These are phyloP conservation scores for Quercus phellos DNA, from an alignment of 331 rosid species.

Conservation along the genomic window DNA sequence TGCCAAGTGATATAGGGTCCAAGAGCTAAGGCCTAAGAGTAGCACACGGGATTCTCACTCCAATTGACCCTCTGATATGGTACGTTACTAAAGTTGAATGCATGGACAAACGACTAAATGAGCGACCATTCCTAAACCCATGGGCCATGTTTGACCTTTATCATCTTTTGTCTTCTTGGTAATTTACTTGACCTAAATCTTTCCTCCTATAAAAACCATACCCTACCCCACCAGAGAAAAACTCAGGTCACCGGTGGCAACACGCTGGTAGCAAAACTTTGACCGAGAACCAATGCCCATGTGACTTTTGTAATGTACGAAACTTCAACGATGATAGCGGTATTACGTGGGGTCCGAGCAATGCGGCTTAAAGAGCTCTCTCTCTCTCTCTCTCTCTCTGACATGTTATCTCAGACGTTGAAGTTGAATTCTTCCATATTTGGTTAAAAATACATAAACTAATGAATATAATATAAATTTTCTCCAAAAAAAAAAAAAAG, in stretches of 20 bases:
- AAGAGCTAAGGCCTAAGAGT: neutral
- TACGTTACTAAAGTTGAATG: neutral
- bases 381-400: slow-evolving; percentile 14
- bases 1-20: too few species aligned
- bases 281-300: slow-evolving; percentile 47
- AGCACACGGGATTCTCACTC: neutral
- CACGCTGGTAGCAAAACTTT: slow-evolving; percentile 32
- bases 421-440: slow-evolving; percentile 62
- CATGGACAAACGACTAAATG: neutral
- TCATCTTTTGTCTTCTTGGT: neutral
- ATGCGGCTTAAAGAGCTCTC: slow-evolving; percentile 54
- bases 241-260: slow-evolving; percentile 25
- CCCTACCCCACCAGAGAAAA: neutral
- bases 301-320: slow-evolving; percentile 46
- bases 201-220: neutral
- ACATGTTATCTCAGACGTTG: slow-evolving; percentile 47
- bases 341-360: slow-evolving; percentile 38
- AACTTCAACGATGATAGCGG: slow-evolving; percentile 45
- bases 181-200: neutral
- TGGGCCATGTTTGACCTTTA: neutral
- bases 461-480: neutral
- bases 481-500: too few species aligned
- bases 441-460: neutral
- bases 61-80: neutral
- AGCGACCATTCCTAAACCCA: neutral